Conservation (phyloP, 768 basidiomycete genomes). For the button mushroom (Agaricus bisporus) region DNA sequence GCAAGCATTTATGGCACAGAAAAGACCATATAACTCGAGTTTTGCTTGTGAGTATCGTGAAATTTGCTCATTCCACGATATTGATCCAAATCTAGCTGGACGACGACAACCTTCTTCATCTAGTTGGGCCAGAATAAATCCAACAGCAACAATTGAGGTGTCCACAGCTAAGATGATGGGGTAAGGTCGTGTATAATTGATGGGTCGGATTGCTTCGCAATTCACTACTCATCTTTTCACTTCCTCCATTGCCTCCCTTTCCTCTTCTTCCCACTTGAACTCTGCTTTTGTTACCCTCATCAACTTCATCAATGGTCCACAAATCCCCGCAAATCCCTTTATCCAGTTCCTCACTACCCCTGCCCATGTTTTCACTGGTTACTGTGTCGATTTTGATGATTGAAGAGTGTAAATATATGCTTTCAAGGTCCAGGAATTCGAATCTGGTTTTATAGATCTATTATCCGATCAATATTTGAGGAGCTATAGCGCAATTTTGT, state of each 20-base stretch:
- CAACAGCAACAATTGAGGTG: conserved; percentile 22
- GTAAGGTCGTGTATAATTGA: conserved; percentile 18
- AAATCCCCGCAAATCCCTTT: conserved; percentile 14
- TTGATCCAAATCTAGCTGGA: conserved; percentile 26
- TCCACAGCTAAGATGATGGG: conserved; percentile 27
- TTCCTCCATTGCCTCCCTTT: conserved; percentile 12
- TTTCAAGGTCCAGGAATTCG: no score
- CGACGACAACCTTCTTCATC: conserved; percentile 13
- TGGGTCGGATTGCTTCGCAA: conserved; percentile 19
- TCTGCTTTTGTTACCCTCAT: conserved; percentile 16
- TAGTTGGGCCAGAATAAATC: conserved; percentile 16
- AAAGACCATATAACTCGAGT: conserved; percentile 33
- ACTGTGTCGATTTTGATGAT: no score
- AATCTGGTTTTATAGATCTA: no score
- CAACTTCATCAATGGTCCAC: conserved; percentile 15
- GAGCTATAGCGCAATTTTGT: no score
- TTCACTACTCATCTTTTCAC: conserved; percentile 21
- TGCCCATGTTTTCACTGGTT: no score
- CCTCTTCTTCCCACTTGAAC: conserved; percentile 24
- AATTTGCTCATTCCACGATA: conserved; percentile 25
- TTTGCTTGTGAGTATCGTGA: conserved; percentile 28
- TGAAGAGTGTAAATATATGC: no score
- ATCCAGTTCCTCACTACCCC: conserved; percentile 22
- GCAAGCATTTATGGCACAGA: conserved; percentile 15
- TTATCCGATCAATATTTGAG: no score